A percentile compares a stretch with the other conserved stretches of the same genome.
Evolutionary conservation across 1,139 yeast species (phyloP).

Genomic region (Diutina neorugosa): DNA sequence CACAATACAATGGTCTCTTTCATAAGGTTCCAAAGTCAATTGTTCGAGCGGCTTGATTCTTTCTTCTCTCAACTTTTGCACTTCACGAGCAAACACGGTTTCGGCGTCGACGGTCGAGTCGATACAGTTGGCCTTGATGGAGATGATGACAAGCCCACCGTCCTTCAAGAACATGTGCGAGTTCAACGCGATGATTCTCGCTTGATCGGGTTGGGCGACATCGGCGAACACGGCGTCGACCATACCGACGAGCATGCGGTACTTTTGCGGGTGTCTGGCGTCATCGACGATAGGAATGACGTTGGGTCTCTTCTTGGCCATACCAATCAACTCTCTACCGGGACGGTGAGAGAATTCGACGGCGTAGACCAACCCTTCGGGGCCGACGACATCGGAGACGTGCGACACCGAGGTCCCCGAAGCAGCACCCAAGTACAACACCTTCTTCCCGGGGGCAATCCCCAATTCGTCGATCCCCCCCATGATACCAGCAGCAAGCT

Average conservation of each 20-base stretch:
- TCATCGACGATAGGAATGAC: conserved; percentile 98
- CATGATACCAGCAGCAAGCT: conserved; percentile 99
- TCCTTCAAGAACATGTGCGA: conserved; percentile 96
- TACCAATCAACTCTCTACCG: conserved; percentile 96
- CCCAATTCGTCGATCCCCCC: conserved; percentile 98
- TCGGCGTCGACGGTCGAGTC: conserved; percentile 99
- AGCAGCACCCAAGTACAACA: conserved; percentile 96
- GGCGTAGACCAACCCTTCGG: conserved; percentile 97
- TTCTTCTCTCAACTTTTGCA: conserved; percentile 97
- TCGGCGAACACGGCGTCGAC: conserved; percentile 98
- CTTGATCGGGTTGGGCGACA: conserved; percentile 99
- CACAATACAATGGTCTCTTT: conserved; percentile 98
- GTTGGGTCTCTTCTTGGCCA: conserved; percentile 99
- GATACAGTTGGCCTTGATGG: conserved; percentile 99
- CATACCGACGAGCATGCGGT: conserved; percentile 98
- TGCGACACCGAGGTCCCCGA: conserved; percentile 98
- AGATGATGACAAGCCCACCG: conserved; percentile 95
- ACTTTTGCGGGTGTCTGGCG: conserved; percentile 99
- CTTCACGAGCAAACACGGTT: conserved; percentile 98
- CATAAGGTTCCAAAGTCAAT: conserved; percentile 97
- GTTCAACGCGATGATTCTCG: conserved; percentile 97
- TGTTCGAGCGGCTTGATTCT: conserved; percentile 97
- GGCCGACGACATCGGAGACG: conserved; percentile 96
- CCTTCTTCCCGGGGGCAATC: conserved; percentile 97
- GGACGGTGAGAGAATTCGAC: conserved; percentile 99